A percentile compares a stretch with the other conserved stretches of the same genome.
phyloP scores from a whole-genome alignment of 257 asterid genomes.

The Solanum sitiens region DNA sequence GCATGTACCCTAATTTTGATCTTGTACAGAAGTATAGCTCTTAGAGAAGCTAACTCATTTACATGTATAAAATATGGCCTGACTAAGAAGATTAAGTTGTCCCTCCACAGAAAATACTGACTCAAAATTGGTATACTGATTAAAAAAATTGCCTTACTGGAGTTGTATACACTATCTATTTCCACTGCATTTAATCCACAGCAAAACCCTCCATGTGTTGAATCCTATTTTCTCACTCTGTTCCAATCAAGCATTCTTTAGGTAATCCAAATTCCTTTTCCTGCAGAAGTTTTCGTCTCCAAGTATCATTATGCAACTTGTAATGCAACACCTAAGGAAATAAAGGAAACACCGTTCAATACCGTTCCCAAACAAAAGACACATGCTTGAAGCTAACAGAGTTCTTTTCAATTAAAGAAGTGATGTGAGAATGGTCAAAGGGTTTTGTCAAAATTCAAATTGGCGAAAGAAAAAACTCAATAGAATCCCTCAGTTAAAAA shows the following conservation, averaged over 20 bases:
- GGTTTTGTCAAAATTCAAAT: not conserved
- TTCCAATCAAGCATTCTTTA: conserved; percentile 41
- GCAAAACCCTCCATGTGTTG: not conserved
- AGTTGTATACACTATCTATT: not conserved
- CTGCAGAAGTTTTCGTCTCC: conserved; percentile 40
- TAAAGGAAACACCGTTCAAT: not conserved
- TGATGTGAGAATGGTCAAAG: not conserved
- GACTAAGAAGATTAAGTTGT: not conserved
- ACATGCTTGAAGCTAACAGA: not conserved
- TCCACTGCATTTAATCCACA: not conserved
- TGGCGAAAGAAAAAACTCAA: not conserved
- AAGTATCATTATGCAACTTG: conserved; percentile 81
- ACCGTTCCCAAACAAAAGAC: not conserved
- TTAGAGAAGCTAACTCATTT: not conserved
- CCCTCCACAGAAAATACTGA: not conserved
- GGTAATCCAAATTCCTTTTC: conserved; percentile 63
- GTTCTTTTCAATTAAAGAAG: not conserved
- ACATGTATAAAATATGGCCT: not conserved
- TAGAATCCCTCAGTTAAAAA: not conserved
- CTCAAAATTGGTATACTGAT: not conserved
- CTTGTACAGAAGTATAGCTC: not conserved
- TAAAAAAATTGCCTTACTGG: not conserved
- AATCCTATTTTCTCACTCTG: conserved; percentile 4
- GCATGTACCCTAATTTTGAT: not conserved
- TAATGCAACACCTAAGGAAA: conserved; percentile 64